Percentiles rank a stretch among this genome's conserved stretches.
These are phyloP conservation scores for Gnomoniopsis smithogilvyi DNA, from an alignment of 2,329 filamentous ascomycete genomes.

Conservation along the genomic window DNA sequence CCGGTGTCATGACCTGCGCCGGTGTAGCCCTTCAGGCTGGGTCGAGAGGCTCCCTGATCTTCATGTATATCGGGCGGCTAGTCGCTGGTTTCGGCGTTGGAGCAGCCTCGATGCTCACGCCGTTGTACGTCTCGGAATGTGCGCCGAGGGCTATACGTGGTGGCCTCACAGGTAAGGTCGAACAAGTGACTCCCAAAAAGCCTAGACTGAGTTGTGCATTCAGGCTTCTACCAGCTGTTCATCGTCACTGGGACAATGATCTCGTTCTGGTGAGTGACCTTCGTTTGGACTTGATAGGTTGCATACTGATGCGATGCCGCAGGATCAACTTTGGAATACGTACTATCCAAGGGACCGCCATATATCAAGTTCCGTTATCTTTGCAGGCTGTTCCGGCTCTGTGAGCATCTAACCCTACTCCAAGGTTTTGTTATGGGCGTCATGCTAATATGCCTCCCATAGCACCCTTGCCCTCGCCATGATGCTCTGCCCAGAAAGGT, in stretches of 20 bases:
- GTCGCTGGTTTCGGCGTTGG: slow-evolving; percentile 47
- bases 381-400: slow-evolving; percentile 64
- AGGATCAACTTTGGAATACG: slow-evolving; percentile 55
- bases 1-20: slow-evolving; percentile 54
- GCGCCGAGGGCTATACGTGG: slow-evolving; percentile 49
- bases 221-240: slow-evolving; percentile 48
- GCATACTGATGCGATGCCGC: slow-evolving; percentile 35
- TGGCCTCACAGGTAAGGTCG: slow-evolving; percentile 39
- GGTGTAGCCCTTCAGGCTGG: slow-evolving; percentile 64
- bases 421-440: background rate
- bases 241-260: slow-evolving; percentile 42
- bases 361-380: slow-evolving; percentile 60
- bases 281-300: background rate
- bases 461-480: slow-evolving; percentile 57
- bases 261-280: slow-evolving; percentile 36
- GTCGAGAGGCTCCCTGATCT: slow-evolving; percentile 55
- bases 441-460: background rate
- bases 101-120: slow-evolving; percentile 44
- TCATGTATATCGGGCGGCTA: slow-evolving; percentile 65
- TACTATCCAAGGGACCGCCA: slow-evolving; percentile 42
- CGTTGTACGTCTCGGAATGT: slow-evolving; percentile 46
- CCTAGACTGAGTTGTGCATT: background rate
- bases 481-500: slow-evolving; percentile 52
- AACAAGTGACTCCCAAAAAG: background rate
- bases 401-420: slow-evolving; percentile 21